Evolutionary conservation across 768 basidiomycete species (phyloP), one percentile per base, ranked within the genome.

Genomic region (Cyathus striatus): DNA sequence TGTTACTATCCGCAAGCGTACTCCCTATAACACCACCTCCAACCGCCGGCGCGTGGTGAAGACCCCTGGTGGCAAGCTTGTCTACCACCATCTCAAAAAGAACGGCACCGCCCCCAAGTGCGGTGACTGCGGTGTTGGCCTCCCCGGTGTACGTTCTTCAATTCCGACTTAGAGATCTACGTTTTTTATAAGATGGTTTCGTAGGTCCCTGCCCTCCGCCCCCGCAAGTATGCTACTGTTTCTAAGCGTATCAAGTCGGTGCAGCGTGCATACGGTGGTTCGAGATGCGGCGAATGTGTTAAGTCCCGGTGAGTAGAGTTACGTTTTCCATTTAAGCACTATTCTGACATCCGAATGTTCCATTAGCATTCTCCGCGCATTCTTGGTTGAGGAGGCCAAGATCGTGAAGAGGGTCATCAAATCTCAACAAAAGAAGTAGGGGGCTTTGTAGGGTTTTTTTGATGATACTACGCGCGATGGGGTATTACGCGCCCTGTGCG

Each of bases 391-490:
- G 77, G 96, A 99, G 76, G 96, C 96, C 35, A 98, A 98, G 78
- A 98, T 99, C 57, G 96, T 99, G 62, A 99, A 99, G 85, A 86
- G 81, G 72, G 95, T 98, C 55, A 93, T 97, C 78, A 96, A 96
- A 77, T 85, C 86, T 61, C 90, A 90, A 68, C 70, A 79, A 64
- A 76, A 76, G 59, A 32, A n/a, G n/a, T n/a, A n/a, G n/a, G n/a
- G n/a, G n/a, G n/a, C n/a, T n/a, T n/a, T n/a, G n/a, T n/a, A n/a
- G n/a, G n/a, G n/a, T n/a, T n/a, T n/a, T n/a, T n/a, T n/a, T n/a
- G n/a, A n/a, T n/a, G n/a, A n/a, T n/a, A n/a, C n/a, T n/a, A n/a
- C n/a, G n/a, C n/a, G n/a, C n/a, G n/a, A n/a, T n/a, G n/a, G n/a
- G n/a, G n/a, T n/a, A n/a, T n/a, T n/a, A n/a, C n/a, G n/a, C n/a